Percentiles rank a stretch among this genome's conserved stretches.
Conservation (phyloP, 495 filamentous ascomycete genomes). For the Hypoxylon fuscum region DNA sequence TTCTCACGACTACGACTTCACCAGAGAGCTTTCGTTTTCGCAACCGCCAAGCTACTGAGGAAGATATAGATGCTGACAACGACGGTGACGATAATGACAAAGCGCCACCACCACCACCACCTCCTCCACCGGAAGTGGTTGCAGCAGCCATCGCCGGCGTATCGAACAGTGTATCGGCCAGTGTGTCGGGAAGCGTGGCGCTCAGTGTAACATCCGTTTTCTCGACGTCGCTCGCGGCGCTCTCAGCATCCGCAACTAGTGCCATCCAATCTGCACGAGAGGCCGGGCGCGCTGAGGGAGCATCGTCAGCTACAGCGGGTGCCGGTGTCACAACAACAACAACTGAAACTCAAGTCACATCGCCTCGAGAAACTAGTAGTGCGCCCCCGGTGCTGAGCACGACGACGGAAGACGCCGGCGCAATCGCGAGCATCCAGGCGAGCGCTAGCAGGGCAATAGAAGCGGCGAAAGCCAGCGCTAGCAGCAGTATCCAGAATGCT, state of each 20-base stretch:
- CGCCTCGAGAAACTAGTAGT: background rate
- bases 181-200: constrained; percentile 22
- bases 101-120: background rate
- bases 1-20: background rate
- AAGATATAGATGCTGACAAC: background rate
- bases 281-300: background rate
- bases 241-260: constrained; percentile 16
- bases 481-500: constrained; percentile 24
- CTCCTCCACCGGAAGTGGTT: background rate
- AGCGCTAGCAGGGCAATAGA: constrained; percentile 24
- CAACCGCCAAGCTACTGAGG: constrained; percentile 4
- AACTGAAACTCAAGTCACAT: background rate
- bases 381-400: background rate
- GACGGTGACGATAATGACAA: background rate
- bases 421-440: constrained; percentile 10
- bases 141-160: background rate
- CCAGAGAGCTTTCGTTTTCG: background rate
- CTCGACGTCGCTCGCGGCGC: constrained; percentile 1
- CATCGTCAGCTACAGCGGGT: constrained; percentile 1
- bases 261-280: constrained; percentile 18
- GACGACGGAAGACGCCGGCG: background rate
- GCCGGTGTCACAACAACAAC: background rate
- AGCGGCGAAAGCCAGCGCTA: constrained; percentile 20
- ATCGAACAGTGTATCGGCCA: constrained; percentile 18
- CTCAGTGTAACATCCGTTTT: constrained; percentile 6